These are phyloP conservation scores for Wickerhamomyces subpelliculosus DNA, from an alignment of 805 yeast genomes.

Conservation along the genomic window DNA sequence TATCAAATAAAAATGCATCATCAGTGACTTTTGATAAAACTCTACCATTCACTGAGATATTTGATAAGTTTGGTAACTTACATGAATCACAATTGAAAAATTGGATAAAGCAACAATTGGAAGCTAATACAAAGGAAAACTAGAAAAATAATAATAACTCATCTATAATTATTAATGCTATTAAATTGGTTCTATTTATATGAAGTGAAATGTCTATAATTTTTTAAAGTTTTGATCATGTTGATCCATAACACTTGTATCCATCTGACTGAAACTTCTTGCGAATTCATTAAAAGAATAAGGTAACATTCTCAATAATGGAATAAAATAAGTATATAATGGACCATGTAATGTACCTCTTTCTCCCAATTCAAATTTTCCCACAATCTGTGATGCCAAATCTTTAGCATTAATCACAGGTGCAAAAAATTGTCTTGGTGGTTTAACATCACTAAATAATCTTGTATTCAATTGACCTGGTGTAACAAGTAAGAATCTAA, in stretches of 20 bases:
- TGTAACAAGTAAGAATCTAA: slow-evolving; percentile 65
- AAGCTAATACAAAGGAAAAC: slow-evolving; percentile 29
- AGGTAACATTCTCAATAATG: slow-evolving; percentile 64
- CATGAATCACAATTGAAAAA: slow-evolving; percentile 32
- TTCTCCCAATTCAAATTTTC: slow-evolving; percentile 51
- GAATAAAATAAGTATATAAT: slow-evolving; percentile 63
- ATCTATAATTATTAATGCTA: not conserved
- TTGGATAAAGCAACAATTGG: slow-evolving; percentile 28
- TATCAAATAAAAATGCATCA: slow-evolving; percentile 12
- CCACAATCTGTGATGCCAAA: slow-evolving; percentile 51
- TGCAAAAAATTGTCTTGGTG: slow-evolving; percentile 72
- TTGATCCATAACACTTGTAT: slow-evolving; percentile 26
- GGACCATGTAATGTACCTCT: slow-evolving; percentile 71
- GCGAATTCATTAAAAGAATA: slow-evolving; percentile 36
- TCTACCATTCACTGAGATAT: slow-evolving; percentile 27
- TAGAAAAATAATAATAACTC: slow-evolving; percentile 26
- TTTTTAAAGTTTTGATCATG: not conserved
- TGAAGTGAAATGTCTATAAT: not conserved
- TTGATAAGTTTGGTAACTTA: slow-evolving; percentile 35
- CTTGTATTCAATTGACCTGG: slow-evolving; percentile 80
- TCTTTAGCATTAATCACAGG: slow-evolving; percentile 59
- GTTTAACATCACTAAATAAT: slow-evolving; percentile 68
- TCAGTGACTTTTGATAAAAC: slow-evolving; percentile 10
- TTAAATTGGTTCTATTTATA: too few species aligned
- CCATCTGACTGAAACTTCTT: slow-evolving; percentile 63